Percentiles rank a stretch among this genome's conserved stretches.
These are phyloP conservation scores for Oryza glumipatula DNA, from an alignment of 176 grass and related monocot species.

Conservation along the genomic window DNA sequence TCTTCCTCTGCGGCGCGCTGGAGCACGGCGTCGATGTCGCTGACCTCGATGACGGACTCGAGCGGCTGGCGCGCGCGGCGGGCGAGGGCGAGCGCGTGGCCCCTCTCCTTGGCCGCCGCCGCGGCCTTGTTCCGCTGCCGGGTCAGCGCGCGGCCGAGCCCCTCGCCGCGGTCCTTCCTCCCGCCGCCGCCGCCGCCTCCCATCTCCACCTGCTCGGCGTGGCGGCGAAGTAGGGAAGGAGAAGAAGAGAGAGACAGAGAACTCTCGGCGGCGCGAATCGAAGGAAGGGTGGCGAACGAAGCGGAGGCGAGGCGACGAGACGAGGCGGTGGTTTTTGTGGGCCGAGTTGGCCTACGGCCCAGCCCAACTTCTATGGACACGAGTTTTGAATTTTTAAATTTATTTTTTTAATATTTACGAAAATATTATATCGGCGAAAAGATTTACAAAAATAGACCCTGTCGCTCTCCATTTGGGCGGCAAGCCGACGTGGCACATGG, in stretches of 20 bases:
- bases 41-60: constrained; percentile 72
- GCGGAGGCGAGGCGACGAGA: background rate
- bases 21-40: constrained; percentile 71
- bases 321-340: background rate
- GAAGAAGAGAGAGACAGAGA: background rate
- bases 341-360: background rate
- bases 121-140: constrained; percentile 63
- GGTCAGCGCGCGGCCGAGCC: constrained; percentile 58
- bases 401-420: too few species aligned
- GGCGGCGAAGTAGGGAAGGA: background rate
- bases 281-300: background rate
- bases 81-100: constrained; percentile 46
- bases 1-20: constrained; percentile 50
- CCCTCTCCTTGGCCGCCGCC: constrained; percentile 59
- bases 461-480: too few species aligned
- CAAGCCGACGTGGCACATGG: too few species aligned
- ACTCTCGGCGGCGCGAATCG: background rate
- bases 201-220: background rate
- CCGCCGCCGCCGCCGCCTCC: constrained; percentile 28
- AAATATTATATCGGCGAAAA: too few species aligned
- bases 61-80: constrained; percentile 54
- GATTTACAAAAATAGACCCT: too few species aligned
- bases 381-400: too few species aligned
- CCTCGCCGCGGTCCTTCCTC: constrained; percentile 57
- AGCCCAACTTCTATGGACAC: background rate